phyloP scores from a whole-genome alignment of 2,329 filamentous ascomycete genomes.

The Pseudogymnoascus sp. region DNA sequence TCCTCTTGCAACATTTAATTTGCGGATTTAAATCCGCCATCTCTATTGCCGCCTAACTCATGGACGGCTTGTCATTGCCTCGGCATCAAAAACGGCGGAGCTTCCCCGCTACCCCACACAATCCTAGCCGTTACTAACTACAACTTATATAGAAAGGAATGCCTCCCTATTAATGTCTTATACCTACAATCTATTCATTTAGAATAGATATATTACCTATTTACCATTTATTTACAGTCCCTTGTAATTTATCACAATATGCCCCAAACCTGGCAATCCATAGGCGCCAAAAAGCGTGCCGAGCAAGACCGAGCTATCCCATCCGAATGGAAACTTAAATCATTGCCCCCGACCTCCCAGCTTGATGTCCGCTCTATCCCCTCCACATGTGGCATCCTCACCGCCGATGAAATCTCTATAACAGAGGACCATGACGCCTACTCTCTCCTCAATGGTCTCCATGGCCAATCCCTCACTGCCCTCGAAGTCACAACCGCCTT shows the following conservation, averaged over 20 bases:
- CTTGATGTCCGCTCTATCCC: conserved; percentile 21
- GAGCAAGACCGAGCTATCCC: conserved; percentile 22
- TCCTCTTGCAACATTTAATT: neutral
- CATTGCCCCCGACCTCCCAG: conserved; percentile 14
- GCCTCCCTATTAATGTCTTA: neutral
- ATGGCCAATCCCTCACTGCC: conserved; percentile 17
- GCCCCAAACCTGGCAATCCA: conserved; percentile 14
- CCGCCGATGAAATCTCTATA: conserved; percentile 20
- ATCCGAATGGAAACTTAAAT: conserved; percentile 21
- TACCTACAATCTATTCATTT: neutral
- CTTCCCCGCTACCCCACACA: conserved; percentile 4
- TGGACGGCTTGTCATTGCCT: neutral
- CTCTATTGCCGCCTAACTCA: neutral
- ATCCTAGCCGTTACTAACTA: neutral
- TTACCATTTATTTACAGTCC: neutral
- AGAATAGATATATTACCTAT: neutral
- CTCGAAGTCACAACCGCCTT: conserved; percentile 38
- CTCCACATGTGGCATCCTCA: conserved; percentile 20
- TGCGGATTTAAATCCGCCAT: neutral
- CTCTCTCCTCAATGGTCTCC: conserved; percentile 19
- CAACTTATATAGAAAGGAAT: neutral
- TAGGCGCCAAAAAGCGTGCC: conserved; percentile 18
- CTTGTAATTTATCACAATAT: neutral
- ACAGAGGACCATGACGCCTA: conserved; percentile 25
- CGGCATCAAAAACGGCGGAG: neutral